These are phyloP conservation scores for Leptographium radiaticola DNA, from an alignment of 2,329 filamentous ascomycete species.

Conservation along the genomic window DNA sequence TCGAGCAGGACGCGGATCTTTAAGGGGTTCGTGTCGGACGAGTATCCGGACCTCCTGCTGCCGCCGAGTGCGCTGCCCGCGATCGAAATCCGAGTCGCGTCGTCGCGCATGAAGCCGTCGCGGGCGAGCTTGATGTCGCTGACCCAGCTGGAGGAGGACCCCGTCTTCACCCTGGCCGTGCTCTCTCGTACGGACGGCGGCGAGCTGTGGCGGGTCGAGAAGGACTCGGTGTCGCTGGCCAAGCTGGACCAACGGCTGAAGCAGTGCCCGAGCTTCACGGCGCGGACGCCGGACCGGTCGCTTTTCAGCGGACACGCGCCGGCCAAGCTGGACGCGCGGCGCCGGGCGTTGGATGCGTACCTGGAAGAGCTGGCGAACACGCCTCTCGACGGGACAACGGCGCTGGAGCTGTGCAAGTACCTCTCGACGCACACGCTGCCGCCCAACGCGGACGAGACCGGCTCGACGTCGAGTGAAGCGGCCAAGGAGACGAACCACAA, in stretches of 20 bases:
- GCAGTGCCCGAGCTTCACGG: conserved; percentile 56
- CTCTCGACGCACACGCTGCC: conserved; percentile 56
- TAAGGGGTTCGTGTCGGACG: conserved; percentile 67
- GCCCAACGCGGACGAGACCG: conserved; percentile 46
- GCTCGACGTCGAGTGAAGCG: conserved; percentile 20
- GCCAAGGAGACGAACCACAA: conserved; percentile 19
- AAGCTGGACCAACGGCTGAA: conserved; percentile 73
- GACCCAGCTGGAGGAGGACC: conserved; percentile 75
- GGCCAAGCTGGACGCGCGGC: conserved; percentile 79
- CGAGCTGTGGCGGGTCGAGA: conserved; percentile 91
- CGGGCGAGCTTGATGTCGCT: conserved; percentile 71
- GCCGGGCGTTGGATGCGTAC: conserved; percentile 69
- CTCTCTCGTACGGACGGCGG: conserved; percentile 61
- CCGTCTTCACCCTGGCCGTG: conserved; percentile 83
- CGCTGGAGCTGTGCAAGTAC: conserved; percentile 75
- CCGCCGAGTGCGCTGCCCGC: conserved; percentile 80
- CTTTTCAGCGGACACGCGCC: conserved; percentile 89
- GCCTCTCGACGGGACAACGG: conserved; percentile 62
- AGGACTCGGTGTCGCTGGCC: conserved; percentile 70
- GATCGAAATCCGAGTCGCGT: conserved; percentile 76
- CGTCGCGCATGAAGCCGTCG: conserved; percentile 88
- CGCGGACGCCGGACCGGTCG: conserved; percentile 68
- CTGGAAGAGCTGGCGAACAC: conserved; percentile 77
- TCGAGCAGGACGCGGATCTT: conserved; percentile 43
- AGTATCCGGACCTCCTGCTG: conserved; percentile 74